Base-by-base conservation (phyloP, 192 early-diverging fungal species). In the Phlyctochytrium bullatum region DNA sequence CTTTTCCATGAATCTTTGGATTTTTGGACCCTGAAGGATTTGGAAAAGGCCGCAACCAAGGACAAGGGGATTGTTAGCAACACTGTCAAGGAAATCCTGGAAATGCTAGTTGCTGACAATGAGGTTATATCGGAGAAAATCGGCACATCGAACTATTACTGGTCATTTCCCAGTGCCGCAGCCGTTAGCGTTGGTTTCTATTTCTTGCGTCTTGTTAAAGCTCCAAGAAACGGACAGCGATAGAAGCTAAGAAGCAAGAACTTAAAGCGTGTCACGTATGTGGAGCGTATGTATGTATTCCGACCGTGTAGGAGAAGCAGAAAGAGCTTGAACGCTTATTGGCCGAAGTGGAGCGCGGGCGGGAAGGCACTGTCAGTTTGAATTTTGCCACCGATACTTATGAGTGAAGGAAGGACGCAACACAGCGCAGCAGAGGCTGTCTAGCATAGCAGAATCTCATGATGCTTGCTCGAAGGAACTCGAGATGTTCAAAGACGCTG, bases 121-220 rank as follows among this genome's bases (percentile, higher is more conserved):
- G 66, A 93, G 20, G 92, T 93, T 10, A 83, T 81, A 27, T 74
- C 74, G 25, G 94, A 96, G 62, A 96, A 92, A 73, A 92, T 96
- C 58, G 94, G 92, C 2, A 88, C 88, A 17, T 92, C 92, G 24
- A 96, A 96, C 67, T 96, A 89, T 67, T 96, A 78, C 69, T 96
- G 94, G 94, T 86, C 91, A n/a, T 96, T 92, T 67, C 92, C 92
- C 2, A 88, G 86, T 61, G 82, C 88, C 17, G 82, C 82, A n/a
- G 2, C 68, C 77, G 35, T 77, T 85, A 74, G 66, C 79, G 25
- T 83, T 20, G 40, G 40, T 47, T 14, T 47, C 20, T 47, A 47
- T 6, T 47, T 86, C 17, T 3, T 2, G 12, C 28, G 36, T 30
- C 0, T 35, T 59, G 28, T 35, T 23, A 69, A 85, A 80, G 78